phyloP scores from a whole-genome alignment of 164 flowering plant species.

The Echeveria elegans region DNA sequence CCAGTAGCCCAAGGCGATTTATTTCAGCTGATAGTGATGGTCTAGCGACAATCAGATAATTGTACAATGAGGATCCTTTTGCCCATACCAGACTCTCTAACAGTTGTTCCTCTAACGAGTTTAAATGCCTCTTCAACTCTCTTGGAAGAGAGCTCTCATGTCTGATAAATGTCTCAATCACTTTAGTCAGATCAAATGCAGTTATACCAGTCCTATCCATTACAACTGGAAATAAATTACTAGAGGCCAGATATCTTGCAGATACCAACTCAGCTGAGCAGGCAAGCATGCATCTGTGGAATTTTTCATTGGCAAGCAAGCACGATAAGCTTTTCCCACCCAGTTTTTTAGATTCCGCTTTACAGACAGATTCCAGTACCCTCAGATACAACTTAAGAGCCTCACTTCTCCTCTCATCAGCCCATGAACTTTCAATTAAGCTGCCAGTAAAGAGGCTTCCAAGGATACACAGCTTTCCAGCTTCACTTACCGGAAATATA shows the following conservation, averaged over 20 bases:
- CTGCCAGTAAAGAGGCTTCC: constrained; percentile 50
- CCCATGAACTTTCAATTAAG: constrained; percentile 85
- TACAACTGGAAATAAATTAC: constrained; percentile 88
- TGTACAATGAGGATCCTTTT: constrained; percentile 94
- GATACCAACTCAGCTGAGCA: constrained; percentile 95
- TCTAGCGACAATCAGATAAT: constrained; percentile 79
- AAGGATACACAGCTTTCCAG: constrained; percentile 45
- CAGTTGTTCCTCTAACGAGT: constrained; percentile 85
- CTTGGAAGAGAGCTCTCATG: constrained; percentile 94
- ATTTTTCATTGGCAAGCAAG: constrained; percentile 85
- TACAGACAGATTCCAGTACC: constrained; percentile 87
- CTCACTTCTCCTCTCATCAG: constrained; percentile 77
- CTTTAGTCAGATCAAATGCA: constrained; percentile 98
- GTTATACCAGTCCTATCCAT: constrained; percentile 92
- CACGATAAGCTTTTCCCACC: constrained; percentile 69
- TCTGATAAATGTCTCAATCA: constrained; percentile 92
- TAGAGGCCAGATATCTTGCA: constrained; percentile 81
- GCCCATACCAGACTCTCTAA: constrained; percentile 99
- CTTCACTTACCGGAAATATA: constrained; percentile 69
- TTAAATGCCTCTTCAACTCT: constrained; percentile 81
- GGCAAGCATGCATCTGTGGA: constrained; percentile 97
- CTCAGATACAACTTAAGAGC: constrained; percentile 79
- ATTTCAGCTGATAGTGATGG: constrained; percentile 71
- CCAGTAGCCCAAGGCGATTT: constrained; percentile 67
- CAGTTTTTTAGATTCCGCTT: constrained; percentile 72